Evolutionary conservation across 1,284 basidiomycete genomes (phyloP).

Genomic region (Rhodotorula sp.): DNA sequence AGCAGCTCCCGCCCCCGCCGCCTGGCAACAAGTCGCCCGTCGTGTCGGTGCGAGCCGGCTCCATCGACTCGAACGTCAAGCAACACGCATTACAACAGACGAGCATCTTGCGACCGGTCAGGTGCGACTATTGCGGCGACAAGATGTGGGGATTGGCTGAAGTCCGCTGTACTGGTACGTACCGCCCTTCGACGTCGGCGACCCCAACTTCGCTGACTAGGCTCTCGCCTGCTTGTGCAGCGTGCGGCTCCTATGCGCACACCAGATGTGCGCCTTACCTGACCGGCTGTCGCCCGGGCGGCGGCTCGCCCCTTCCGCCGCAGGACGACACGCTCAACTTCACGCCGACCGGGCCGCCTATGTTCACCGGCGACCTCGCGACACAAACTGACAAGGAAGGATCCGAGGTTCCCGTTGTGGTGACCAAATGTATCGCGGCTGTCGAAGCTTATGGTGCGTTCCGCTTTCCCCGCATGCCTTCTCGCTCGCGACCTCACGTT

Average conservation of each 20-base stretch:
- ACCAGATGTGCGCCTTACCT: constrained; percentile 52
- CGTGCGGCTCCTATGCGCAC: constrained; percentile 54
- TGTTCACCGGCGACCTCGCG: constrained; percentile 43
- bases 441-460: constrained; percentile 76
- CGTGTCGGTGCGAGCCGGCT: constrained; percentile 7
- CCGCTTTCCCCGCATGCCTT: background rate
- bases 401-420: constrained; percentile 73
- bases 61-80: constrained; percentile 31
- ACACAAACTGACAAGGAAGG: constrained; percentile 42
- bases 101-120: constrained; percentile 80
- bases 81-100: constrained; percentile 86
- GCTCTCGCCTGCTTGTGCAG: constrained; percentile 36
- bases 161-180: constrained; percentile 77
- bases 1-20: constrained; percentile 17
- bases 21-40: constrained; percentile 16
- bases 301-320: background rate
- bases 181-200: constrained; percentile 1
- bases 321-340: constrained; percentile 34
- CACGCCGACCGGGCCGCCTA: constrained; percentile 17
- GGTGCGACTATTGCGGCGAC: constrained; percentile 93
- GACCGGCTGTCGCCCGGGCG: constrained; percentile 44
- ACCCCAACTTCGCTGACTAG: background rate
- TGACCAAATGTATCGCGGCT: constrained; percentile 91
- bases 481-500: background rate
- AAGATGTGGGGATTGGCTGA: constrained; percentile 97